Evolutionary conservation across 331 rosid genomes (phyloP), one percentile per base, ranked within the genome.

Genomic region (Rhamnella rubrinervis): DNA sequence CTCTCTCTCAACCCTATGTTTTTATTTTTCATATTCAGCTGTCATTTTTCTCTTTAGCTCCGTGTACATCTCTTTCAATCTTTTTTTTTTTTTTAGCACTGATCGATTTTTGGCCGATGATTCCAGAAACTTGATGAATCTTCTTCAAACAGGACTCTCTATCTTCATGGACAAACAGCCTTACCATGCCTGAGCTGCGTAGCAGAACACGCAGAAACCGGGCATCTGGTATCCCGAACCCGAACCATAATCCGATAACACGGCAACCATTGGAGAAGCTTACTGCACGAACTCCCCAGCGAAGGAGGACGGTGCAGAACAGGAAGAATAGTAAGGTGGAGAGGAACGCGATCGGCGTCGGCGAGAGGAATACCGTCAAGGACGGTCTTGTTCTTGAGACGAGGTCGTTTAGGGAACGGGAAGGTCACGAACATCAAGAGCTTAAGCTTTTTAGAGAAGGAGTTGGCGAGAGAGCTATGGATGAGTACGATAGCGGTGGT

Each of bases 401-500:
- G 70, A 76, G 64, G 71, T 57, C 66, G 57, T 63, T 81, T 76
- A 70, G 63, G 62, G 55, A 53, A n/a, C 25, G 6, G 8, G 11
- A 53, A n/a, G 11, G 25, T 7, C 25, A 53, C 25, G 35, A 81
- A 37, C 65, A 67, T 38, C 37, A 68, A 63, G 65, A 11, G 65
- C 41, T 67, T 47, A 62, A 83, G 85, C 76, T 60, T 82, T 80
- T 67, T 57, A 63, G 59, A 12, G 61, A 64, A 61, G 71, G 66
- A 71, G 79, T n/a, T 55, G 74, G 76, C 53, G 77, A 50, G 40
- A 66, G 61, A 67, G 84, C 60, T 8, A 93, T 93, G 98, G 97
- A 93, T 71, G 97, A 82, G 70, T 75, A 59, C 41, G 95, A 87
- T 66, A 88, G 96, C 40, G 96, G 96, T 21, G 98, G 90, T 23